Conservation (phyloP, 1,139 yeast species). For the Ashbya aceris region DNA sequence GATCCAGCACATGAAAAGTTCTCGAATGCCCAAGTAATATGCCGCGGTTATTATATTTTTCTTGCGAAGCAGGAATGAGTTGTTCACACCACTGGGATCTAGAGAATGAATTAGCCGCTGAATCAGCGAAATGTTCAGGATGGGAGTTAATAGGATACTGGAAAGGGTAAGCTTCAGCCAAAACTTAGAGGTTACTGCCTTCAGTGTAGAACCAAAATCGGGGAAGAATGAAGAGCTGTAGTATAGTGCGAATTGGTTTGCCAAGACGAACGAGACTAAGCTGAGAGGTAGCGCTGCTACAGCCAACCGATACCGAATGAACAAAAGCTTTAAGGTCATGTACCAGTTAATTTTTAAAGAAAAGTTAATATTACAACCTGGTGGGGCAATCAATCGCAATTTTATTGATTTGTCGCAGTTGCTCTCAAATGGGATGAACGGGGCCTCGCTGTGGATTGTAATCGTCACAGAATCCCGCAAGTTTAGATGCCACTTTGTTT, state of each 20-base stretch:
- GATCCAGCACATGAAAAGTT: slow-evolving; percentile 43
- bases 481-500: slow-evolving; percentile 53
- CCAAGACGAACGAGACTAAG: slow-evolving; percentile 37
- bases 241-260: slow-evolving; percentile 39
- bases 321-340: slow-evolving; percentile 39
- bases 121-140: slow-evolving; percentile 26
- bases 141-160: slow-evolving; percentile 34
- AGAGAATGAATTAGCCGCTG: slow-evolving; percentile 33
- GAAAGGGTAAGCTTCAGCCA: slow-evolving; percentile 16
- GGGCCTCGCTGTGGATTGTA: slow-evolving; percentile 66
- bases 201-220: slow-evolving; percentile 41
- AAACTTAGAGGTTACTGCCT: slow-evolving; percentile 24
- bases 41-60: slow-evolving; percentile 30
- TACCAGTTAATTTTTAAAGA: slow-evolving; percentile 24
- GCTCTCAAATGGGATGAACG: slow-evolving; percentile 52
- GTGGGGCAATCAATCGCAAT: slow-evolving; percentile 22
- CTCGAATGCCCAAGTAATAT: slow-evolving; percentile 62
- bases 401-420: slow-evolving; percentile 15
- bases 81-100: slow-evolving; percentile 49
- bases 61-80: slow-evolving; percentile 18
- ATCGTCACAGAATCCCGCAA: slow-evolving; percentile 24
- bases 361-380: slow-evolving; percentile 31
- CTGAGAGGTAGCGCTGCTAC: slow-evolving; percentile 50
- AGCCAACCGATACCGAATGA: slow-evolving; percentile 55
- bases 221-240: slow-evolving; percentile 39